A percentile compares a stretch with the other conserved stretches of the same genome.
Conservation (phyloP, 768 basidiomycete species). For the Suillus weaverae region DNA sequence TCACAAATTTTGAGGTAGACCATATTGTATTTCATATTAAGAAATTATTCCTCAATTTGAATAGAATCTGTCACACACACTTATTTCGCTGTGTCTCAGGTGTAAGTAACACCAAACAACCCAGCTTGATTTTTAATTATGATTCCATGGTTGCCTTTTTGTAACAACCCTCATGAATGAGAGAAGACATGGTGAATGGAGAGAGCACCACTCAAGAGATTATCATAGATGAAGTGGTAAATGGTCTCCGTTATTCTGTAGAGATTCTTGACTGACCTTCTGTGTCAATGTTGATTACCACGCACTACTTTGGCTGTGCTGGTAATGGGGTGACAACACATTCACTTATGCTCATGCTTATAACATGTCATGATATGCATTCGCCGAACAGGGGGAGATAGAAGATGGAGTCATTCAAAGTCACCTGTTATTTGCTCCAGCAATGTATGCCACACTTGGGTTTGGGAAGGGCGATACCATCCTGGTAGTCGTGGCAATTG, state of each 20-base stretch:
- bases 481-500: slow-evolving; percentile 56
- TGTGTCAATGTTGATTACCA: slow-evolving; percentile 26
- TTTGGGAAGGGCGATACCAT: slow-evolving; percentile 71
- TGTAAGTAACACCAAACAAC: neutral
- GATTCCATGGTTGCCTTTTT: neutral
- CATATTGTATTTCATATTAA: too few species aligned
- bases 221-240: slow-evolving; percentile 24
- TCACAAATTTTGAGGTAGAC: too few species aligned
- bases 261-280: slow-evolving; percentile 23
- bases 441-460: slow-evolving; percentile 64
- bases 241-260: slow-evolving; percentile 8
- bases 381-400: slow-evolving; percentile 17
- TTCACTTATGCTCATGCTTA: neutral
- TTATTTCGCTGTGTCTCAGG: too few species aligned
- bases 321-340: slow-evolving; percentile 22
- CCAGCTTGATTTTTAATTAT: neutral
- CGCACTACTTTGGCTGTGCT: slow-evolving; percentile 8
- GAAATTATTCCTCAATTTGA: too few species aligned
- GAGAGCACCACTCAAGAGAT: slow-evolving; percentile 6
- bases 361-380: slow-evolving; percentile 5
- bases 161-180: slow-evolving; percentile 16
- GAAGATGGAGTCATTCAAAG: slow-evolving; percentile 24
- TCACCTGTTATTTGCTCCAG: slow-evolving; percentile 61
- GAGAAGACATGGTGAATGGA: slow-evolving; percentile 8
- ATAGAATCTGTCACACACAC: too few species aligned